Base-by-base conservation (phyloP, 2,329 filamentous ascomycete species). In the Chaetomiaceae sp. region DNA sequence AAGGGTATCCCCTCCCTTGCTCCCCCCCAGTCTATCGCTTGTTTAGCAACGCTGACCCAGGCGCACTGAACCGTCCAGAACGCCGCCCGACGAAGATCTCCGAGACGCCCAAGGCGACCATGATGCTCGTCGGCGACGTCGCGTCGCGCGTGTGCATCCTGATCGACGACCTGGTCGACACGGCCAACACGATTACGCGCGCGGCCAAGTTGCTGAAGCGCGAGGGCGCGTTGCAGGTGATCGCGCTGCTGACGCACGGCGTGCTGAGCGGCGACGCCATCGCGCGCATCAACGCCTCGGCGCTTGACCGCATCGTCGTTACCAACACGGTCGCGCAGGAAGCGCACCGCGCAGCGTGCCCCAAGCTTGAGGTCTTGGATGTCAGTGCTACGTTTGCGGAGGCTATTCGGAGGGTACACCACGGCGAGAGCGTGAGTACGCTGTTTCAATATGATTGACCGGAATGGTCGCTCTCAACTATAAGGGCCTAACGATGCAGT, bases 161-260 rank as follows among this genome's bases (percentile, higher is more conserved):
- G 47, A 81, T 98, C 53, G 93, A 98, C 65, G 93, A 98, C 66
- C 74, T 98, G 59, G 88, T 88, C 20, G 93, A 98, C 65, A 98
- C 93, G 1, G 93, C 86, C 48, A 96, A 96, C 69, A 98, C 93
- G 27, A 95, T 98, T 59, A 96, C 90, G 1, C 83, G 93, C 50
- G 93, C 93, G 12, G 93, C 93, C 24, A 96, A 97, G 71, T 76
- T 97, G n/a, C 72, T 97, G 54, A 96, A 96, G 73, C 90, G 87
- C 59, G 88, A 96, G 67, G 89, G 91, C 35, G 93, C 93, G 10
- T 84, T 81, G 20, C 81, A 81, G 54, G 89, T 97, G 33, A 93
- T 90, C 63, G 93, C 93, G 6, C 75, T 98, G 45, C 78, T 98
- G 54, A 97, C 93, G 6, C 93, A 98, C 62, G 93, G 91, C 43